A percentile compares a stretch with the other conserved stretches of the same genome.
Evolutionary conservation across 305 asterid species (phyloP).

Genomic region (Ruellia speciosa): DNA sequence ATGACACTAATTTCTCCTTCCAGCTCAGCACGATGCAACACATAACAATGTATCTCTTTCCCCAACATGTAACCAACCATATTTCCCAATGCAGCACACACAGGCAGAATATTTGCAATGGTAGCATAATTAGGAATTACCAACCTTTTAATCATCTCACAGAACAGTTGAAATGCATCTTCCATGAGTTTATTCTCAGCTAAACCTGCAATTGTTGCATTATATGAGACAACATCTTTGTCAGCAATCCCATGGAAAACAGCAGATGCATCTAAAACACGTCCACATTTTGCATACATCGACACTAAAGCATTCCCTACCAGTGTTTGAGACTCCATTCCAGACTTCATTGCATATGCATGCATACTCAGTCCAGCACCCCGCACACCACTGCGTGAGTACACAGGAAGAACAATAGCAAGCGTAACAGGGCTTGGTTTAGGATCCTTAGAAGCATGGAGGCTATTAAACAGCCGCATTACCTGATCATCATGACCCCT

Average conservation of each 20-base stretch:
- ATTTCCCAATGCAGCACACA: constrained; percentile 44
- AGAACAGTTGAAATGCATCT: constrained; percentile 47
- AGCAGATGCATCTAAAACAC: constrained; percentile 45
- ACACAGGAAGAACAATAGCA: constrained; percentile 73
- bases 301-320: constrained; percentile 70
- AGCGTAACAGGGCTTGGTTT: constrained; percentile 56
- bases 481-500: constrained; percentile 44
- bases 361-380: constrained; percentile 36
- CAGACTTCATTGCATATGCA: constrained; percentile 38
- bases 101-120: constrained; percentile 51
- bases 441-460: constrained; percentile 33
- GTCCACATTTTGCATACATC: constrained; percentile 74
- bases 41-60: constrained; percentile 60
- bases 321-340: constrained; percentile 48
- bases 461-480: constrained; percentile 36
- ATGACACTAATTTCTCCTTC: constrained; percentile 36
- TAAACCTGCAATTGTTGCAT: constrained; percentile 76
- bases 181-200: constrained; percentile 47
- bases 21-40: constrained; percentile 47
- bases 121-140: constrained; percentile 69
- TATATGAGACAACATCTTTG: constrained; percentile 81
- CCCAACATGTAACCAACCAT: constrained; percentile 32
- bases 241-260: constrained; percentile 51
- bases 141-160: constrained; percentile 42
- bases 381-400: constrained; percentile 32